Evolutionary conservation across 2,329 filamentous ascomycete species (phyloP).

Genomic region (Zasmidium angulare): DNA sequence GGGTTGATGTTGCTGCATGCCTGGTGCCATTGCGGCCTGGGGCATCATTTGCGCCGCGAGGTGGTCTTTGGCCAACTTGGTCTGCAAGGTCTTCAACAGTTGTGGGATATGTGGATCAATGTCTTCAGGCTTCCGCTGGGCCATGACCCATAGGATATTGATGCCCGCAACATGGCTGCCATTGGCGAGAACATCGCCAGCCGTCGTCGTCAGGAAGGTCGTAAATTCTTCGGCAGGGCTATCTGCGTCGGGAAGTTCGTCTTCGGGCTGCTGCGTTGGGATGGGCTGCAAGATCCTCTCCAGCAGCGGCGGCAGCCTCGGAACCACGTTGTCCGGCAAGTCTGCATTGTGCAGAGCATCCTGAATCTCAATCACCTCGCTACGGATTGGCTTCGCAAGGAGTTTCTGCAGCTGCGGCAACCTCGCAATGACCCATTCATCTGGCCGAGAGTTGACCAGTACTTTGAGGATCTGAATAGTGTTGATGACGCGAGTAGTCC

Average conservation of each 20-base stretch:
- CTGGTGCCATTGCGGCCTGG: conserved; percentile 50
- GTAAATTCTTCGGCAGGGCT: conserved; percentile 83
- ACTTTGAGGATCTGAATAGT: conserved; percentile 89
- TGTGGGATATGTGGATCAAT: conserved; percentile 86
- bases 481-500: conserved; percentile 86
- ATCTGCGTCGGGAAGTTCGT: conserved; percentile 68
- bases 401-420: conserved; percentile 79
- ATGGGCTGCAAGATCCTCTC: conserved; percentile 84
- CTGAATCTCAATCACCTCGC: conserved; percentile 87
- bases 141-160: conserved; percentile 90
- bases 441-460: conserved; percentile 79
- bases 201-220: conserved; percentile 77
- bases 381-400: conserved; percentile 83
- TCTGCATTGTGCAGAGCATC: conserved; percentile 81
- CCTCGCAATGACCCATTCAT: conserved; percentile 86
- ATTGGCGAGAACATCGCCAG: conserved; percentile 75
- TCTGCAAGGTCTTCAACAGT: conserved; percentile 90
- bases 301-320: conserved; percentile 67
- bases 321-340: conserved; percentile 64
- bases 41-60: conserved; percentile 68
- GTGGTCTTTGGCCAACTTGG: conserved; percentile 90
- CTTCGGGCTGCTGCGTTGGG: conserved; percentile 72
- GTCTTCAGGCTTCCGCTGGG: conserved; percentile 77
- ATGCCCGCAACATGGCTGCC: conserved; percentile 83
- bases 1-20: conserved; percentile 51